Evolutionary conservation across 2,329 filamentous ascomycete species (phyloP), one percentile per base, ranked within the genome.

Genomic region (Ascomycota sp.): DNA sequence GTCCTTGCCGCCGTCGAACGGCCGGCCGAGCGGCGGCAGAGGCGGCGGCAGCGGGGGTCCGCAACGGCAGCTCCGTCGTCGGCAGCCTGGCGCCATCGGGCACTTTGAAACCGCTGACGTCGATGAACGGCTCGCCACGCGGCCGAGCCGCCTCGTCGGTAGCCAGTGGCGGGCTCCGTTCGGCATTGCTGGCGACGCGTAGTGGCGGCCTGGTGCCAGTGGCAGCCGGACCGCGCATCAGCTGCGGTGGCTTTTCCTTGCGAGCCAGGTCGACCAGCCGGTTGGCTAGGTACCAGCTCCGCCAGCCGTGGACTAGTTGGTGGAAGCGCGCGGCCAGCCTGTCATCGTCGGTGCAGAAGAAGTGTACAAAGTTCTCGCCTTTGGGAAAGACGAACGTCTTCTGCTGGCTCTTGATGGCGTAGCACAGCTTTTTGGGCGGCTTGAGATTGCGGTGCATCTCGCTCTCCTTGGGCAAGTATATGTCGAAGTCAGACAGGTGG

Each of bases 331-430:
- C 61, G 1, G 79, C 80, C 1, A 72, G 51, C 1, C 56, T 48
- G 5, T 63, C 56, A 41, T 94, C 80, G 27, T 81, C 80, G 2
- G 77, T 81, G 34, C 71, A 75, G 54, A 95, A 92, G 52, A 86
- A 93, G 45, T 95, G 86, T 3, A 92, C 78, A 45, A 82, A 95
- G 40, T 86, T 86, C 30, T 79, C 73, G 3, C 75, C 78, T 31
- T 75, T 75, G 31, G 82, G 56, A 43, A 94, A 94, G 43, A 92
- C 73, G 33, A 69, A 72, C 0, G 76, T 76, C 51, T 86, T 92
- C 45, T 93, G 76, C 54, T 93, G 83, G 41, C 80, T 91, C 53
- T 93, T 94, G 41, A 95, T 65, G 1, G 82, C 85, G 43, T 79
- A 86, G 53, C 81, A 92, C 40, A 73, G 64, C 44, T 75, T 78